Percentiles rank a stretch among this genome's conserved stretches.
Evolutionary conservation across 352 stramenopile species (phyloP).

Genomic region (Phytophthora sp.): DNA sequence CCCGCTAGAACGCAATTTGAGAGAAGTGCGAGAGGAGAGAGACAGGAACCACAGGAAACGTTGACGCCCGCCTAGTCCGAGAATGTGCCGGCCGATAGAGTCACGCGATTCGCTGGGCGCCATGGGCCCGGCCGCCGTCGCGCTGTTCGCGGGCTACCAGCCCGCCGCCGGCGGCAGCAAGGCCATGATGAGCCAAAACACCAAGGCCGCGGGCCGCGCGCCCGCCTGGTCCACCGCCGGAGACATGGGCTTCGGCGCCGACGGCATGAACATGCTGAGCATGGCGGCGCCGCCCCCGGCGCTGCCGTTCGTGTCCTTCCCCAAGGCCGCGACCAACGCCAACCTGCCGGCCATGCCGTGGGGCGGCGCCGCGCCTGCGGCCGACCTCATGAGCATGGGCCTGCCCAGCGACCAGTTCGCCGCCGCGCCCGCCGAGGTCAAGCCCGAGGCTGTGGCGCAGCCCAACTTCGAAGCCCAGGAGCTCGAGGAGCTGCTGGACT

Average conservation of each 20-base stretch:
- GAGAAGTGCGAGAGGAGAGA: constrained; percentile 28
- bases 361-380: constrained; percentile 23
- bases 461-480: constrained; percentile 70
- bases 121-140: constrained; percentile 73
- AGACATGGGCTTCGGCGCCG: constrained; percentile 35
- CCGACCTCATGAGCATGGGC: constrained; percentile 50
- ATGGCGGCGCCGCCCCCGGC: constrained; percentile 64
- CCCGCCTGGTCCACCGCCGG: constrained; percentile 33
- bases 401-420: constrained; percentile 47
- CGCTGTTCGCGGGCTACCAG: constrained; percentile 80
- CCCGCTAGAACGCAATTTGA: constrained; percentile 39
- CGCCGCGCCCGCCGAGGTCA: constrained; percentile 35
- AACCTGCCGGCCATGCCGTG: constrained; percentile 60
- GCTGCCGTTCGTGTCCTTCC: constrained; percentile 76
- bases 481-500: constrained; percentile 78
- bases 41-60: constrained; percentile 30
- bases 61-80: constrained; percentile 13
- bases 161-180: constrained; percentile 50
- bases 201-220: constrained; percentile 18
- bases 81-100: constrained; percentile 87
- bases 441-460: constrained; percentile 28
- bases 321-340: constrained; percentile 57
- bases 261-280: constrained; percentile 66
- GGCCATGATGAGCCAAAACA: constrained; percentile 41
- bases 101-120: constrained; percentile 81